A percentile compares a stretch with the other conserved stretches of the same genome.
Conservation (phyloP, 2,329 filamentous ascomycete genomes). For the Dactylellina leptospora region DNA sequence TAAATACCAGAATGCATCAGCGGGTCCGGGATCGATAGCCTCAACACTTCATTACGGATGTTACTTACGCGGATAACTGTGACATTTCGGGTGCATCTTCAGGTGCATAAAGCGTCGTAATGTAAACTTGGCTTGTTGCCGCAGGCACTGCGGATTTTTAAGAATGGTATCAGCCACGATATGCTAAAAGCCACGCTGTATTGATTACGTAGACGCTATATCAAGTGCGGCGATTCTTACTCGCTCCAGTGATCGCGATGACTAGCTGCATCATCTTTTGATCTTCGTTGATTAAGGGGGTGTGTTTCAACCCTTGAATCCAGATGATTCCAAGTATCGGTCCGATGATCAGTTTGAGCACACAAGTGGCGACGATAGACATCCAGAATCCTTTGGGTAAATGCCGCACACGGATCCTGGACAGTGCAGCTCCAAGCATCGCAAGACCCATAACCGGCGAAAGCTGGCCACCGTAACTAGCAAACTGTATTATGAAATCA, state of each 20-base stretch:
- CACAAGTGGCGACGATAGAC: slow-evolving; percentile 54
- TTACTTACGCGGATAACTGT: slow-evolving; percentile 56
- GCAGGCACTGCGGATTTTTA: slow-evolving; percentile 54
- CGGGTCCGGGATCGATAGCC: slow-evolving; percentile 10
- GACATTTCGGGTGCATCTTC: slow-evolving; percentile 56
- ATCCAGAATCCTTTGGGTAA: slow-evolving; percentile 57
- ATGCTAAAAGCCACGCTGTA: neutral
- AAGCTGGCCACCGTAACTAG: slow-evolving; percentile 54
- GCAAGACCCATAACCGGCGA: slow-evolving; percentile 56
- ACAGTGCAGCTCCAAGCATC: slow-evolving; percentile 56
- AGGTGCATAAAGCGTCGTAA: slow-evolving; percentile 57
- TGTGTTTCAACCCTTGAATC: slow-evolving; percentile 55
- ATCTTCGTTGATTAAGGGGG: slow-evolving; percentile 53
- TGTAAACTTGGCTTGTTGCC: slow-evolving; percentile 56
- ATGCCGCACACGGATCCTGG: slow-evolving; percentile 54
- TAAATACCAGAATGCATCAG: slow-evolving; percentile 31
- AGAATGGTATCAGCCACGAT: slow-evolving; percentile 12
- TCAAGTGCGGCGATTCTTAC: slow-evolving; percentile 14
- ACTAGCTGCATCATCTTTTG: slow-evolving; percentile 57
- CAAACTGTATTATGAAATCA: slow-evolving; percentile 57
- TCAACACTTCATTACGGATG: neutral
- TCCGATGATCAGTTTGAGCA: slow-evolving; percentile 56
- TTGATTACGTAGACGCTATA: neutral
- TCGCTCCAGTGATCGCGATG: slow-evolving; percentile 55
- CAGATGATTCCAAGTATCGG: slow-evolving; percentile 57